These are phyloP conservation scores for Trapa bicornis DNA, from an alignment of 345 rosid species.

Conservation along the genomic window DNA sequence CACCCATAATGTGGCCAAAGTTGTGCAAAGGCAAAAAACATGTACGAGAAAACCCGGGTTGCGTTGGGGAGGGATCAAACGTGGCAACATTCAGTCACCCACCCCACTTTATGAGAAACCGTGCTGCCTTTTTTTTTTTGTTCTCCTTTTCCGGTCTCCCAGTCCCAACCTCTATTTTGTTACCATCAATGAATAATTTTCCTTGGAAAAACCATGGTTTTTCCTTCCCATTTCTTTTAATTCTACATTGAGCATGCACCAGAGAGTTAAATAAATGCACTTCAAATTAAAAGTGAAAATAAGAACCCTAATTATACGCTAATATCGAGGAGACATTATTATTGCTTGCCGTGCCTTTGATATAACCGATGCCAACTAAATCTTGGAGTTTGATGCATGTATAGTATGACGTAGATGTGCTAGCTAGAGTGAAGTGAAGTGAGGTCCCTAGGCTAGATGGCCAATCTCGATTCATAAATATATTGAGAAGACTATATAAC, in stretches of 20 bases:
- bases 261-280: no score
- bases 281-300: slow-evolving; percentile 1
- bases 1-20: background rate
- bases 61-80: slow-evolving; percentile 43
- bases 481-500: no score
- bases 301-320: slow-evolving; percentile 5
- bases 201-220: background rate
- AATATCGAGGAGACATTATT: slow-evolving; percentile 26
- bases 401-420: background rate
- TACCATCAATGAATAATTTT: slow-evolving; percentile 1
- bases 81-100: slow-evolving; percentile 44
- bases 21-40: slow-evolving; percentile 8
- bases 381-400: slow-evolving; percentile 9
- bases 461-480: no score
- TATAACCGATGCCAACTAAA: slow-evolving; percentile 12
- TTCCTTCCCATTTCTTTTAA: background rate
- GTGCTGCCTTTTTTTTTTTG: slow-evolving; percentile 5
- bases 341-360: slow-evolving; percentile 15
- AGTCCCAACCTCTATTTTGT: no score
- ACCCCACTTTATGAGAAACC: slow-evolving; percentile 33
- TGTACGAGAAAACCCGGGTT: slow-evolving; percentile 31
- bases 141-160: no score
- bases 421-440: background rate
- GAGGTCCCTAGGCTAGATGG: no score
- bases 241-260: no score